Percentiles rank a stretch among this genome's conserved stretches.
phyloP scores from a whole-genome alignment of 306 rosid species.

The Alnus rubra region DNA sequence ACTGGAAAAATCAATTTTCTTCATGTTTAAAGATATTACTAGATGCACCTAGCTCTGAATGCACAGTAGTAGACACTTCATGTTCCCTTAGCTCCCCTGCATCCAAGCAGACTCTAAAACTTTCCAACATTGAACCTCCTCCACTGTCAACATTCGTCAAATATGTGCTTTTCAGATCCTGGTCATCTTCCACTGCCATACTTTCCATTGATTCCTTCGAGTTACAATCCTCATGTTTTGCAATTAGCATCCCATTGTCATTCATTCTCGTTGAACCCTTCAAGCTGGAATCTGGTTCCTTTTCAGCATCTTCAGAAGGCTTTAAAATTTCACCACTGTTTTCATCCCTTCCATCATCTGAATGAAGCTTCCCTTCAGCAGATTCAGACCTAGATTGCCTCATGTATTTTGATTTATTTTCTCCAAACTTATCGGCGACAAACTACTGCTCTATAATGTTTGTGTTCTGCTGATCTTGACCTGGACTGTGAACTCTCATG shows the following conservation, averaged over 20 bases:
- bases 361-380: constrained; percentile 45
- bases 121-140: constrained; percentile 15
- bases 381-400: constrained; percentile 44
- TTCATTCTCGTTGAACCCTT: constrained; percentile 28
- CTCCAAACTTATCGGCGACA: constrained; percentile 44
- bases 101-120: constrained; percentile 32
- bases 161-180: constrained; percentile 31
- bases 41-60: constrained; percentile 28
- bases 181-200: constrained; percentile 32
- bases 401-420: constrained; percentile 37
- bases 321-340: constrained; percentile 30
- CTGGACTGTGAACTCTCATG: constrained; percentile 47
- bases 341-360: constrained; percentile 45
- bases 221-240: constrained; percentile 30
- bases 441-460: constrained; percentile 40
- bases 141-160: constrained; percentile 16
- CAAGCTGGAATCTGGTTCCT: constrained; percentile 24
- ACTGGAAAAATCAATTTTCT: constrained; percentile 15
- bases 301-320: constrained; percentile 36
- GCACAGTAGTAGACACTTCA: constrained; percentile 39
- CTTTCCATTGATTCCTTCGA: constrained; percentile 34
- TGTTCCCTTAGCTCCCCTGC: constrained; percentile 39
- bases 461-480: constrained; percentile 48
- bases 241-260: constrained; percentile 34
- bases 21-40: constrained; percentile 44